Base-by-base conservation (phyloP, 2,329 filamentous ascomycete genomes). In the Zymoseptoria pseudotritici region DNA sequence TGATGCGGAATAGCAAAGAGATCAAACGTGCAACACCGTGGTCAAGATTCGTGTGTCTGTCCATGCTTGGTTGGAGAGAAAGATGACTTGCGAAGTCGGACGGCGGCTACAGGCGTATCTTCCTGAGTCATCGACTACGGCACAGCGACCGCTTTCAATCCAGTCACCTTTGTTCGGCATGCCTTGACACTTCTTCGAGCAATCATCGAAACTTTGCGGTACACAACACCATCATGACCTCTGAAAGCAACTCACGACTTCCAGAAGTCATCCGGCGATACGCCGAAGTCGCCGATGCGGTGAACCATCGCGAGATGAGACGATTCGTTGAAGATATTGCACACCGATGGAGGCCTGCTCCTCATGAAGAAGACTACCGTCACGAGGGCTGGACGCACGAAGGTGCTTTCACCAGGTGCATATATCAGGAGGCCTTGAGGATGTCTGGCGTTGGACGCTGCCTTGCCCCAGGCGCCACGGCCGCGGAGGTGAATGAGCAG, bases 241-340 rank as follows among this genome's bases (percentile, higher is more conserved):
- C 50, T 1, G 2, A n/a, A 4, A 46, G 10, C 17, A 54, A 2
- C 9, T 13, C 36, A 49, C 11, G 22, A 19, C 50, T 58, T 1
- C 50, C 50, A 22, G 13, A 17, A 22, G 26, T 58, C 50, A 49
- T 58, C 31, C 1, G 36, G 2, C 50, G 56, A 17, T 57, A 57
- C 36, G 56, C 3, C 2, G 49, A 57, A 52, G 50, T 57, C 50
- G 56, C 56, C 1, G 50, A 57, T 0, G n/a, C 17, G 3, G 56
- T 57, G 49, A 57, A 57, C 20, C 56, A 24, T n/a, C 46, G 56
- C 1, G 46, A 53, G 50, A 52, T 57, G 46, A 57, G 53, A 42
- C 56, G 50, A 22, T 49, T 49, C 19, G 46, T 53, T 21, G 56
- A 53, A 19, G 50, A 57, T 17, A 51, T 57, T 24, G 42, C 13